Base-by-base conservation (phyloP, 345 rosid species). In the Ceriops zippeliana region DNA sequence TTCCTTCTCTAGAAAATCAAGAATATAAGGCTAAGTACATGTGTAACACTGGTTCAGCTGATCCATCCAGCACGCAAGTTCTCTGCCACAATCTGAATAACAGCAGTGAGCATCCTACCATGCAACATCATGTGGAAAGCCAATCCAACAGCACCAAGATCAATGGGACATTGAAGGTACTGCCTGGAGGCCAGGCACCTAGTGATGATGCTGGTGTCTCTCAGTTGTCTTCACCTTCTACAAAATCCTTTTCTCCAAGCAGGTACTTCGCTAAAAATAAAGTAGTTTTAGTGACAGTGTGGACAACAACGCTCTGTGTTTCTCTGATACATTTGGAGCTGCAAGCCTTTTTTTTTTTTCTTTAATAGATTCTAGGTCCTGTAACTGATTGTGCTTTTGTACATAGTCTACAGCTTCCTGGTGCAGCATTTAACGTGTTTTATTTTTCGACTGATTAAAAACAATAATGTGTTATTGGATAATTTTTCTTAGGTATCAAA, bases 191-290 rank as follows among this genome's bases (percentile, higher is more conserved):
- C 34, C 81, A 70, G 52, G 26, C 63, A 53, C 71, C 79, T 67
- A 64, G 67, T 6, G 80, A 79, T 75, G 76, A 69, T 77, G 67
- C 70, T 31, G 83, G 69, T 61, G 69, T 76, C 75, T 83, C 91
- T 74, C 87, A 72, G 49, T 81, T 86, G 1, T 89, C 91, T 70
- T 84, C 89, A 19, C 89, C 93, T 70, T 82, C 92, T 32, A 32
- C 35, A 32, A 5, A 32, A 32, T 32, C 35, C 35, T 32, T 32
- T 32, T 32, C 35, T 42, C 87, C 90, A 46, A 61, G 77, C 76
- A 86, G 97, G 98, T 93, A 72, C 52, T 64, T 67, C 58, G 52
- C 62, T 51, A 62, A 56, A 60, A 42, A 70, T 52, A 24, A 46
- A 54, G 20, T 42, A 17, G 51, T n/a, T 30, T 26, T 71, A 56